A percentile compares a stretch with the other conserved stretches of the same genome.
Conservation (phyloP, 192 early-diverging fungal genomes). For the Coemansia sp. region DNA sequence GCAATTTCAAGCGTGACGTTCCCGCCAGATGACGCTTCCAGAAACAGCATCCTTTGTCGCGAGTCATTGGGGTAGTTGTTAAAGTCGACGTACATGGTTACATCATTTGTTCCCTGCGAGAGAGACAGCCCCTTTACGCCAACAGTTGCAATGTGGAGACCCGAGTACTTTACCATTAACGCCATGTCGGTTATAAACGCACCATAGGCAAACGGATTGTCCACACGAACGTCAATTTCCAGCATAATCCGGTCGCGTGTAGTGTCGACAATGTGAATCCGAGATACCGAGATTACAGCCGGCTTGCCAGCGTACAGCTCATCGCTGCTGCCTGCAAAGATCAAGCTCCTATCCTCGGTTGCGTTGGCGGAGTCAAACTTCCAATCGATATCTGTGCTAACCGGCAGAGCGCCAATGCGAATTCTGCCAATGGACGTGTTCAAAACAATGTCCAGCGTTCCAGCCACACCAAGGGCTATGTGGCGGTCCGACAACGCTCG, state of each 20-base stretch:
- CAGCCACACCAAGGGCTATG: constrained; percentile 16
- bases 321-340: not conserved
- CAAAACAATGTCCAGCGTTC: constrained; percentile 25
- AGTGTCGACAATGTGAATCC: constrained; percentile 33
- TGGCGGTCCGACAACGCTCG: constrained; percentile 18
- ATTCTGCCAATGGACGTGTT: constrained; percentile 32
- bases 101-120: constrained; percentile 13
- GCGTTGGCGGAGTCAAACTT: not conserved
- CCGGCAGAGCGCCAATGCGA: constrained; percentile 18
- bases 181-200: constrained; percentile 36
- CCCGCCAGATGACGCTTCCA: constrained; percentile 24
- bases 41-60: constrained; percentile 37
- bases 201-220: constrained; percentile 42
- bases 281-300: constrained; percentile 14
- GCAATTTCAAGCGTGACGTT: constrained; percentile 28
- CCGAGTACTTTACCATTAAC: constrained; percentile 20
- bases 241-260: constrained; percentile 15
- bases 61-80: constrained; percentile 36
- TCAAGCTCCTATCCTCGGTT: not conserved
- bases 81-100: constrained; percentile 26
- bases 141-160: constrained; percentile 34
- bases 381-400: constrained; percentile 14
- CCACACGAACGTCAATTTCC: constrained; percentile 20
- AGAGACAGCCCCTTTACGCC: constrained; percentile 22
- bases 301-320: not conserved